Base-by-base conservation (phyloP, 495 filamentous ascomycete genomes). In the Niebla homalea region DNA sequence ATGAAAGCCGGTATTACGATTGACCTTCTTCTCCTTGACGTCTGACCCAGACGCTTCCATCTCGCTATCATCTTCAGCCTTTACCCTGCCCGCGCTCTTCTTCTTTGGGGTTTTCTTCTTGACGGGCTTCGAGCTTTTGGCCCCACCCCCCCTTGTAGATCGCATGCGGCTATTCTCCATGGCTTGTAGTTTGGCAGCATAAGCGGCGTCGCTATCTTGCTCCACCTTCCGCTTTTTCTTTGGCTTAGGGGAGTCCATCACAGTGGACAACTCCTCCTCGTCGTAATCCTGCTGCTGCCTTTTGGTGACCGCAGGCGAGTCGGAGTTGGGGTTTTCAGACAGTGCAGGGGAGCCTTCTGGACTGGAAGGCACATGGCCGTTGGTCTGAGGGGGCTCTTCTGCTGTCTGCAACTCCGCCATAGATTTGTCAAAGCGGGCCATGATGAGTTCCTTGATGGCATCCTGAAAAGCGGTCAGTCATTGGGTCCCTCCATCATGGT, bases 131-230 rank as follows among this genome's bases (percentile, higher is more conserved):
- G 71, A 67, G 60, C 76, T 79, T 45, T 78, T 77, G 5, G 68
- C 67, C 14, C 65, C 69, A 36, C 70, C 73, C 4, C 81, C 85
- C 32, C 89, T 72, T 1, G 88, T 94, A 16, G 81, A 71, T 18
- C 89, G 75, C 19, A 75, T 80, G 26, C 78, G 71, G 50, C 77
- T 70, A 63, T 96, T 94, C 71, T 92, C 87, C 65, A 94, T 83
- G 2, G 88, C 92, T 66, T 98, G 92, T 25, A 98, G 72, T 62
- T 82, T 80, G 3, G 87, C 88, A 2, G 92, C 92, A 49, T 89
- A 75, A 8, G 80, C 73, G 14, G 89, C 89, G 64, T 97, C 90
- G 39, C 85, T 85, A 50, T 94, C 87, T 49, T 71, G 65, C 46
- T 70, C 57, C 35, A 71, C 69, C 36, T 75, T 71, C 60, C 70